Percentiles rank a stretch among this genome's conserved stretches.
These are phyloP conservation scores for Podila verticillata DNA, from an alignment of 192 early-diverging fungal species.

Conservation along the genomic window DNA sequence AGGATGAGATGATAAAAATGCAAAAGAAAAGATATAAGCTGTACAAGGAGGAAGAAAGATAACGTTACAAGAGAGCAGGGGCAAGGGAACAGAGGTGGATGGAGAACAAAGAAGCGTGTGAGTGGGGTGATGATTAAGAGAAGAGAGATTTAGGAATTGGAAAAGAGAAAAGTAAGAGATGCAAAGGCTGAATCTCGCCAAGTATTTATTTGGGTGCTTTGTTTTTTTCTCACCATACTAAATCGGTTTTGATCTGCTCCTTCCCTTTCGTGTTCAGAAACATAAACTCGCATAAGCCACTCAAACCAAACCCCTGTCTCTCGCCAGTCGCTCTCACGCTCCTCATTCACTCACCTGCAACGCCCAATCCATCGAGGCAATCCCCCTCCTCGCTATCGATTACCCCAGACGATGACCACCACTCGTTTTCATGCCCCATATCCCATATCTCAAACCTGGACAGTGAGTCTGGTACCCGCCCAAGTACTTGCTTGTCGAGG, in stretches of 20 bases:
- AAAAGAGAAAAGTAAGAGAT: too few species aligned
- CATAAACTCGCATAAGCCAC: too few species aligned
- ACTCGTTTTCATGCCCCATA: too few species aligned
- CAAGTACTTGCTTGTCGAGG: too few species aligned
- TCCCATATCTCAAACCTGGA: too few species aligned
- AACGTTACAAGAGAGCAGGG: background rate
- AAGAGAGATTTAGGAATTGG: conserved; percentile 7
- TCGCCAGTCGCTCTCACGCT: background rate
- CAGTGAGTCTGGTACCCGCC: too few species aligned
- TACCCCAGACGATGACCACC: too few species aligned
- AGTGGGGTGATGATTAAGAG: conserved; percentile 6
- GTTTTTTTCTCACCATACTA: conserved; percentile 2
- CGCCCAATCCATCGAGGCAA: too few species aligned
- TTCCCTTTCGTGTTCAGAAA: background rate
- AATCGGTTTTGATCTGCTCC: background rate
- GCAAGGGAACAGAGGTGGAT: background rate
- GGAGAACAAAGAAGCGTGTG: background rate
- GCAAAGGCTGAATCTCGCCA: background rate
- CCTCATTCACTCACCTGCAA: too few species aligned
- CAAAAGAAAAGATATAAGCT: conserved; percentile 5
- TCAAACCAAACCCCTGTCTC: background rate
- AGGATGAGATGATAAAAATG: conserved; percentile 1
- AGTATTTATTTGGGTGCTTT: conserved; percentile 2
- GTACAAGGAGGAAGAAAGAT: conserved; percentile 2
- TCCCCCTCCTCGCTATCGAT: too few species aligned